Conservation (phyloP, 1,284 basidiomycete genomes). For the Tremellales sp. region DNA sequence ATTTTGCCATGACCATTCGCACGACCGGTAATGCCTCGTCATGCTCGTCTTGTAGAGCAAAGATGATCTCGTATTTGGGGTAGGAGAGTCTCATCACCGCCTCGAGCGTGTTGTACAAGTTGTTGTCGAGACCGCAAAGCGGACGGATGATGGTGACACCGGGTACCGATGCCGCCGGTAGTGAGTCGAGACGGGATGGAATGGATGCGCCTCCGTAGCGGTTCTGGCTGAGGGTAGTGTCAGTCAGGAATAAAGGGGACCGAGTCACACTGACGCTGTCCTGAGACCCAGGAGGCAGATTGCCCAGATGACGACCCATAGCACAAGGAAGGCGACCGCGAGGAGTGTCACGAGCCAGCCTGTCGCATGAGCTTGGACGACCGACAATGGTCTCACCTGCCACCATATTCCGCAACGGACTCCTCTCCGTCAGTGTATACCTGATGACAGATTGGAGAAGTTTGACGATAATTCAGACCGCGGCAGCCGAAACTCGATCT, state of each 20-base stretch:
- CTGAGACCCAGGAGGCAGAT: constrained; percentile 71
- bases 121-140: constrained; percentile 85
- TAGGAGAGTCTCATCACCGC: constrained; percentile 86
- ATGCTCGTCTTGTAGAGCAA: constrained; percentile 73
- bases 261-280: constrained; percentile 62
- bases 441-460: too few species aligned
- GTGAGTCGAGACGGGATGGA: constrained; percentile 60
- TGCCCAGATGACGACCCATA: constrained; percentile 71
- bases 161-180: constrained; percentile 57
- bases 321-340: constrained; percentile 57
- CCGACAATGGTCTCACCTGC: too few species aligned
- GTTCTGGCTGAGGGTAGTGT: constrained; percentile 56
- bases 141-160: constrained; percentile 89
- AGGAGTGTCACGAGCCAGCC: constrained; percentile 26
- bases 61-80: constrained; percentile 78
- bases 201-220: constrained; percentile 62
- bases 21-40: constrained; percentile 81
- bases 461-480: too few species aligned
- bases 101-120: constrained; percentile 88
- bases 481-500: too few species aligned
- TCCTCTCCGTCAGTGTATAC: too few species aligned
- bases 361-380: background rate
- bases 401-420: too few species aligned
- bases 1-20: constrained; percentile 66
- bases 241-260: constrained; percentile 15